Conservation (phyloP, 768 basidiomycete genomes). For the Lactarius akahatsu region DNA sequence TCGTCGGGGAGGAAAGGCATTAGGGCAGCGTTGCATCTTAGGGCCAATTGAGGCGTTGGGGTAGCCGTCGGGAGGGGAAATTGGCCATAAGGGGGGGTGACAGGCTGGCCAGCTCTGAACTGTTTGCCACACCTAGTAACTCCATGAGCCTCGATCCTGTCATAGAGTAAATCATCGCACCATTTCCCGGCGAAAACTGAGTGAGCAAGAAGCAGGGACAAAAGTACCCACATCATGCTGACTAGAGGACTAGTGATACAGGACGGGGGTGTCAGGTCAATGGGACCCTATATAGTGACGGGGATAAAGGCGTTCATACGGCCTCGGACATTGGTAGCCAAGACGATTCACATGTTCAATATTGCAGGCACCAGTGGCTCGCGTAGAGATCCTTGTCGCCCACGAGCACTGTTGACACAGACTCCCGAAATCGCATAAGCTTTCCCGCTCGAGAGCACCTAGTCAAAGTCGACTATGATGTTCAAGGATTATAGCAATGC, state of each 20-base stretch:
- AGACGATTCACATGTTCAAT: neutral
- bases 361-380: neutral
- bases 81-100: constrained; percentile 47
- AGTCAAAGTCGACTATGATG: neutral
- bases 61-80: constrained; percentile 42
- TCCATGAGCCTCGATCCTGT: neutral
- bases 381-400: neutral
- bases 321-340: neutral
- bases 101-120: constrained; percentile 42
- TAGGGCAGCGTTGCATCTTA: constrained; percentile 48
- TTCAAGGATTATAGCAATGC: neutral
- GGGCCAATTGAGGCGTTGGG: constrained; percentile 42
- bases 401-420: neutral
- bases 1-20: constrained; percentile 50
- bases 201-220: neutral
- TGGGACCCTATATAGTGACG: neutral
- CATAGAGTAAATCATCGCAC: neutral
- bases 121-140: constrained; percentile 50
- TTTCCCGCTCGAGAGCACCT: neutral
- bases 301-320: neutral
- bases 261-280: neutral
- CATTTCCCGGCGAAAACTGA: constrained; percentile 3
- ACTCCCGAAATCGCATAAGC: neutral
- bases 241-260: neutral
- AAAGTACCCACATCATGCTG: neutral